These are phyloP conservation scores for Puccinia novopanici DNA, from an alignment of 1,284 basidiomycete species.

Conservation along the genomic window DNA sequence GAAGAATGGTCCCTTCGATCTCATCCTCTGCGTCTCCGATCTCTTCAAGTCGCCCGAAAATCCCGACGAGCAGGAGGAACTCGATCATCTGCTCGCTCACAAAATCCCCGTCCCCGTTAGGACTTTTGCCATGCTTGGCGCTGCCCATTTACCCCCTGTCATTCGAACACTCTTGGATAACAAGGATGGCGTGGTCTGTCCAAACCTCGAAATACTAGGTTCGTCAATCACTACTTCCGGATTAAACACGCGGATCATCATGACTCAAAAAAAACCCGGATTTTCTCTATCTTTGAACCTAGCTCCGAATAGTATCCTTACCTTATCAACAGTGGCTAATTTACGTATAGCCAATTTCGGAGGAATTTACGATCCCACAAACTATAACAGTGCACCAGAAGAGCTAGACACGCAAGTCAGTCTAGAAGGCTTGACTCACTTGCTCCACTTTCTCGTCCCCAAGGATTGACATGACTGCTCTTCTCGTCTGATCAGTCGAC, in stretches of 20 bases:
- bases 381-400: constrained; percentile 16
- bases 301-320: constrained; percentile 45
- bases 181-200: constrained; percentile 35
- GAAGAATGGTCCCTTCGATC: constrained; percentile 92
- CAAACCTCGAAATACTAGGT: constrained; percentile 48
- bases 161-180: neutral
- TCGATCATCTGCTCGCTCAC: constrained; percentile 68
- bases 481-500: constrained; percentile 2
- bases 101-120: constrained; percentile 60
- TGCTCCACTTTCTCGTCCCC: neutral
- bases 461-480: neutral
- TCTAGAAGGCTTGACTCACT: neutral
- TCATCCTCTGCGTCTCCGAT: constrained; percentile 83
- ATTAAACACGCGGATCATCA: too few relatives aligned
- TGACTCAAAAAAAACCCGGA: neutral
- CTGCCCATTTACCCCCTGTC: neutral
- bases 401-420: constrained; percentile 20
- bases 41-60: constrained; percentile 73
- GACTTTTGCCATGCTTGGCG: constrained; percentile 51
- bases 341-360: constrained; percentile 42
- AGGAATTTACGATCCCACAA: constrained; percentile 37
- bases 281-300: neutral
- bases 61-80: constrained; percentile 63
- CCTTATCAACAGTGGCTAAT: constrained; percentile 37
- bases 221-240: neutral